Base-by-base conservation (phyloP, 2,329 filamentous ascomycete genomes). In the Phialophora tarda region DNA sequence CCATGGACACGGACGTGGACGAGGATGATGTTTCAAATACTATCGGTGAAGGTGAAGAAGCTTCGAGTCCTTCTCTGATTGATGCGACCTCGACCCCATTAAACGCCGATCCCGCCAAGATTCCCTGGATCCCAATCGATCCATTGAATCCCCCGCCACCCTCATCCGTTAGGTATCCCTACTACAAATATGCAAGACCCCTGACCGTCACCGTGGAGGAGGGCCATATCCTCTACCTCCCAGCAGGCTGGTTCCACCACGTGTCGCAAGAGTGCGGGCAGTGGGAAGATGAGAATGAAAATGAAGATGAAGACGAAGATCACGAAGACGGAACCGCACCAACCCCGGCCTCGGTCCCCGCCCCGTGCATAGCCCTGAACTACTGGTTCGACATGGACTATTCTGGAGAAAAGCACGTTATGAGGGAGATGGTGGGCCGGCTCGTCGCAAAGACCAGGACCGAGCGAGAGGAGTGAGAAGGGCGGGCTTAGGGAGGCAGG, bases 351-450 rank as follows among this genome's bases (percentile, higher is more conserved):
- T 11, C 10, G 10, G 4, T 11, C 1, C 8, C 28, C 10, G 71
- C 71, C 11, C 71, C 71, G 2, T 73, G 71, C 53, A 70, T 73
- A 26, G 71, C 71, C 1, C 65, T 73, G 26, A 73, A 73, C 56
- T 73, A 73, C 57, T 73, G 71, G 71, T 73, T 62, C 63, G 70
- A 73, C 26, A 73, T 73, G 71, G 71, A 73, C 14, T 73, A 73
- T 51, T 77, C 79, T 56, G 79, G 79, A 4, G 80, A 82, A 63
- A 81, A 79, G 59, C 79, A 77, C 63, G 78, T 79, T 7, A 76
- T 81, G 59, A 76, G 76, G 65, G 78, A 79, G 64, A 77, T 81
- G 71, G 72, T 79, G 24, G 73, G 74, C 8, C 60, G 69, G 17
- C 57, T 73, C 32, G 71, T 68, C 8, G 62, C 65, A n/a, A 50